Evolutionary conservation across 768 basidiomycete genomes (phyloP).

Genomic region (Calocybe gangraenosa): DNA sequence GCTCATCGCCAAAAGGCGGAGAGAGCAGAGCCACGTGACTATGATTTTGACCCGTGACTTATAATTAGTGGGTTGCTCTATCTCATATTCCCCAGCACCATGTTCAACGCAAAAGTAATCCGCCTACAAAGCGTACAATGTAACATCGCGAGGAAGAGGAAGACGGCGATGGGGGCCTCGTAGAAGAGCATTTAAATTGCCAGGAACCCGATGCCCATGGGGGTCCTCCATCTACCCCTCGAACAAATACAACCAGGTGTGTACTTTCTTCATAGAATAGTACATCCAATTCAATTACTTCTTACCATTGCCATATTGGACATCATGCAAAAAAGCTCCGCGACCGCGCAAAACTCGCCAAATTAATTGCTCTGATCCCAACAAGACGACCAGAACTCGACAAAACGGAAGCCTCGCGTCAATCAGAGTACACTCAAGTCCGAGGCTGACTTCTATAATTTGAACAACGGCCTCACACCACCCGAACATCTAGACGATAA

Average conservation of each 20-base stretch:
- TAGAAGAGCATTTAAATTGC: conserved; percentile 61
- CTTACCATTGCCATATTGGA: conserved; percentile 8
- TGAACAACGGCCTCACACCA: conserved; percentile 22
- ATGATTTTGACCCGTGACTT: too few species aligned
- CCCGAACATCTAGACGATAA: conserved; percentile 47
- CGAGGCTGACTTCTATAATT: conserved; percentile 42
- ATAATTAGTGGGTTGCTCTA: too few species aligned
- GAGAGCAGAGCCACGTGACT: too few species aligned
- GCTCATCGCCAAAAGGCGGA: conserved; percentile 8
- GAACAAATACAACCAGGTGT: conserved; percentile 27
- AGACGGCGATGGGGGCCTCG: conserved; percentile 68
- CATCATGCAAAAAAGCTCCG: conserved; percentile 16
- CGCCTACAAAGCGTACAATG: conserved; percentile 11
- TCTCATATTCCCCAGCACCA: conserved; percentile 22
- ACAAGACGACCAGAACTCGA: conserved; percentile 23
- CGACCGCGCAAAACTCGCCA: conserved; percentile 23
- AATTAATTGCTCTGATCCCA: conserved; percentile 18
- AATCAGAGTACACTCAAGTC: conserved; percentile 26
- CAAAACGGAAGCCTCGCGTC: conserved; percentile 39
- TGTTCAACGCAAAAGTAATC: conserved; percentile 19
- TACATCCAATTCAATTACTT: neutral
- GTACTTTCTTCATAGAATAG: conserved; percentile 9
- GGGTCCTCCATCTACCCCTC: conserved; percentile 33
- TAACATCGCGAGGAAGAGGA: conserved; percentile 38
- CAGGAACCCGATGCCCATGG: conserved; percentile 40